Evolutionary conservation across 768 basidiomycete genomes (phyloP).

Genomic region (Leccinum incarnatum): DNA sequence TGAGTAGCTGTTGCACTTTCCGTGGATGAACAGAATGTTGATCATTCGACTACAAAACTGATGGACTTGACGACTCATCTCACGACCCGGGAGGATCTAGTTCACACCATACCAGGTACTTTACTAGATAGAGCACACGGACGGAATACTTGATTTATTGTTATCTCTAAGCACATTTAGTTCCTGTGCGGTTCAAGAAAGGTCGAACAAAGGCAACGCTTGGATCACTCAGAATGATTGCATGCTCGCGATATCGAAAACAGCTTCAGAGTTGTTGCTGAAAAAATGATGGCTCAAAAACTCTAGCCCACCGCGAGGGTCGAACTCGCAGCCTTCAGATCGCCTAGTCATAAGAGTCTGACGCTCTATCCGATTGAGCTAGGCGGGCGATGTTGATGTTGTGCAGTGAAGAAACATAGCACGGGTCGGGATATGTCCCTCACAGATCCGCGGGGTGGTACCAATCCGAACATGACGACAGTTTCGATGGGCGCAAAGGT

Average conservation of each 20-base stretch:
- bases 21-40: conserved; percentile 50
- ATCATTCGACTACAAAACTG: conserved; percentile 20
- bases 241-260: not conserved
- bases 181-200: not conserved
- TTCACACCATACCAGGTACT: conserved; percentile 5
- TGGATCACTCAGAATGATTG: no score
- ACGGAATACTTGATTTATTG: conserved; percentile 23
- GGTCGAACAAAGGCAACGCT: no score
- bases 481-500: conserved; percentile 24
- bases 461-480: conserved; percentile 3
- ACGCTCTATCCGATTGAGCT: conserved; percentile 70
- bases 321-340: conserved; percentile 66
- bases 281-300: not conserved
- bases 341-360: conserved; percentile 53
- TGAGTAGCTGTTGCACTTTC: conserved; percentile 73
- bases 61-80: conserved; percentile 19
- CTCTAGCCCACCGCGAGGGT: conserved; percentile 60
- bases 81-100: conserved; percentile 3
- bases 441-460: not conserved
- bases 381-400: conserved; percentile 41
- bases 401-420: no score
- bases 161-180: conserved; percentile 12
- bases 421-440: not conserved
- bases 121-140: conserved; percentile 9
- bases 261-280: not conserved